These are phyloP conservation scores for Nymphaea thermarum DNA, from an alignment of 164 flowering plant species.

Conservation along the genomic window DNA sequence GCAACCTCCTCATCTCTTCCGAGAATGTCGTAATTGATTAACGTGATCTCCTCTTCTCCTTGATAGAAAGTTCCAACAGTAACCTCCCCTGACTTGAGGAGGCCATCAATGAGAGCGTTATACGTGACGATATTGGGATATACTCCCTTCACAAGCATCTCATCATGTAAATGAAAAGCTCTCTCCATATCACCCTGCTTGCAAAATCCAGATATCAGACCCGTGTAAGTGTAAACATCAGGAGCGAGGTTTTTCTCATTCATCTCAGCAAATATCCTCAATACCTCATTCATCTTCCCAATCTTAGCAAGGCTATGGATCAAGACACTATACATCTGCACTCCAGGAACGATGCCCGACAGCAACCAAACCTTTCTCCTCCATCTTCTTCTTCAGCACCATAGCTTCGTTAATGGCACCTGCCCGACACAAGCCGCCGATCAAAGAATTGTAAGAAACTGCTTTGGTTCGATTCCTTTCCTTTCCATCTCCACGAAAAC, in stretches of 20 bases:
- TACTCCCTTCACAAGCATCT: slow-evolving; percentile 48
- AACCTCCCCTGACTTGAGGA: slow-evolving; percentile 53
- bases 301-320: slow-evolving; percentile 48
- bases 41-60: too few species aligned
- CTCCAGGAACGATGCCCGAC: slow-evolving; percentile 41
- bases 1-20: too few species aligned
- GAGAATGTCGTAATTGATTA: too few species aligned
- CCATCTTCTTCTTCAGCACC: slow-evolving; percentile 37
- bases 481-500: slow-evolving; percentile 47
- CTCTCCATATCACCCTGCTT: slow-evolving; percentile 34
- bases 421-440: slow-evolving; percentile 48
- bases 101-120: slow-evolving; percentile 47
- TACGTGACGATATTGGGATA: slow-evolving; percentile 51
- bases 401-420: slow-evolving; percentile 52
- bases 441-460: slow-evolving; percentile 44
- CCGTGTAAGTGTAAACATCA: slow-evolving; percentile 43
- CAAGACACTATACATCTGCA: slow-evolving; percentile 35
- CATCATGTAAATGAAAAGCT: slow-evolving; percentile 40
- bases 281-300: slow-evolving; percentile 54
- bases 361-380: slow-evolving; percentile 35
- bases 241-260: slow-evolving; percentile 37
- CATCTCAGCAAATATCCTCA: slow-evolving; percentile 35
- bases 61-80: too few species aligned
- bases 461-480: slow-evolving; percentile 49
- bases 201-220: slow-evolving; percentile 53